These are phyloP conservation scores for Rhodofomes roseus DNA, from an alignment of 1,284 basidiomycete species.

Conservation along the genomic window DNA sequence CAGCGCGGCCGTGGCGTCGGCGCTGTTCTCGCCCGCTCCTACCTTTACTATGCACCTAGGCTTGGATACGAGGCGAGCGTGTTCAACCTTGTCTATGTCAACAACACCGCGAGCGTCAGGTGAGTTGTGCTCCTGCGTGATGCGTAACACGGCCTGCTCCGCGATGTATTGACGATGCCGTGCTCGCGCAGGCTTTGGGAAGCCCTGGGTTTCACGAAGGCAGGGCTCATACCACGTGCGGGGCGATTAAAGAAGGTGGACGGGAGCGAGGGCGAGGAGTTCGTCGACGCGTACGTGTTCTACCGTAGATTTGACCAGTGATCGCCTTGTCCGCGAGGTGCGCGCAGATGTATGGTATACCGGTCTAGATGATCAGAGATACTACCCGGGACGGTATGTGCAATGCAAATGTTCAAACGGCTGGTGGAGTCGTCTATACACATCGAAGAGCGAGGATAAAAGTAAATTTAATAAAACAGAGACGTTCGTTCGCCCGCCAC, in stretches of 20 bases:
- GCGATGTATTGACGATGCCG: background rate
- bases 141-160: background rate
- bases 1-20: conserved; percentile 75
- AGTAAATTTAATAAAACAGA: no score
- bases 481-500: no score
- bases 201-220: conserved; percentile 75
- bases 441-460: no score
- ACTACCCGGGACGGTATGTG: no score
- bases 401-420: no score
- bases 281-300: conserved; percentile 84
- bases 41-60: conserved; percentile 76
- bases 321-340: background rate
- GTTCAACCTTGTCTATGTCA: conserved; percentile 92
- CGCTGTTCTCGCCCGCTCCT: conserved; percentile 72
- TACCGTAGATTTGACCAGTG: conserved; percentile 68
- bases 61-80: conserved; percentile 86
- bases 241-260: conserved; percentile 71
- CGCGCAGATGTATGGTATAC: background rate
- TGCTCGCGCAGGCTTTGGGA: conserved; percentile 73
- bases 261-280: conserved; percentile 69
- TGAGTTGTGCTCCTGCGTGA: conserved; percentile 25
- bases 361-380: no score
- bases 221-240: conserved; percentile 82
- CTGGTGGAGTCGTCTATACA: no score
- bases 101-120: conserved; percentile 71